Conservation (phyloP, 495 filamentous ascomycete species). For the Zalerion maritima region DNA sequence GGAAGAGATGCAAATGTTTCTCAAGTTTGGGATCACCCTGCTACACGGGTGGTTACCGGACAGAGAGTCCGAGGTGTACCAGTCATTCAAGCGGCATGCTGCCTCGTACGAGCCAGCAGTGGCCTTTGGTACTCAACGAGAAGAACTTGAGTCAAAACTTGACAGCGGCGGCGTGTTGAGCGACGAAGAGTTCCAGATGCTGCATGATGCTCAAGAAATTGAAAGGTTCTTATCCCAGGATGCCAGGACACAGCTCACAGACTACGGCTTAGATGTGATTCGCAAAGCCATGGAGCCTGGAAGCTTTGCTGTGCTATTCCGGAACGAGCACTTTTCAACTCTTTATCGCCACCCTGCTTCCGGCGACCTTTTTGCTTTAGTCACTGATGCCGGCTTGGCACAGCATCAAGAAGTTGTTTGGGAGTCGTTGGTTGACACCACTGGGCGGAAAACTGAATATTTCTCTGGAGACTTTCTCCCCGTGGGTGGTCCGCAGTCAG, state of each 20-base stretch:
- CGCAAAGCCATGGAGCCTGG: constrained; percentile 49
- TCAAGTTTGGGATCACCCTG: constrained; percentile 72
- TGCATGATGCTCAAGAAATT: constrained; percentile 69
- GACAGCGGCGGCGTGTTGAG: constrained; percentile 29
- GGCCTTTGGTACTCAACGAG: constrained; percentile 70
- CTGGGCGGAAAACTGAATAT: constrained; percentile 68
- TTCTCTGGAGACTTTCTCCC: constrained; percentile 81
- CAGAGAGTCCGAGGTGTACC: constrained; percentile 42
- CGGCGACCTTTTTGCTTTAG: constrained; percentile 55
- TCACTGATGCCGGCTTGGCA: constrained; percentile 86
- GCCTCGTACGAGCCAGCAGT: constrained; percentile 82
- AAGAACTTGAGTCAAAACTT: constrained; percentile 74
- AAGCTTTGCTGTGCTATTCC: constrained; percentile 74
- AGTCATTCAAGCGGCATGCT: constrained; percentile 55
- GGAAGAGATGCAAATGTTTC: constrained; percentile 70
- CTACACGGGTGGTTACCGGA: constrained; percentile 88
- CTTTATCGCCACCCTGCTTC: constrained; percentile 69
- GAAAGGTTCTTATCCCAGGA: constrained; percentile 64
- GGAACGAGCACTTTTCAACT: constrained; percentile 94
- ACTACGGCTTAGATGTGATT: constrained; percentile 62
- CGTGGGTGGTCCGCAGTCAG: constrained; percentile 41
- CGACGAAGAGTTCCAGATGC: constrained; percentile 53
- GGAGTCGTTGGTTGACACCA: constrained; percentile 83
- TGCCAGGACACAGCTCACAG: constrained; percentile 77
- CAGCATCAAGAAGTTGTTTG: constrained; percentile 86